These are phyloP conservation scores for Leccinum subfulvum DNA, from an alignment of 1,284 basidiomycete genomes.

Conservation along the genomic window DNA sequence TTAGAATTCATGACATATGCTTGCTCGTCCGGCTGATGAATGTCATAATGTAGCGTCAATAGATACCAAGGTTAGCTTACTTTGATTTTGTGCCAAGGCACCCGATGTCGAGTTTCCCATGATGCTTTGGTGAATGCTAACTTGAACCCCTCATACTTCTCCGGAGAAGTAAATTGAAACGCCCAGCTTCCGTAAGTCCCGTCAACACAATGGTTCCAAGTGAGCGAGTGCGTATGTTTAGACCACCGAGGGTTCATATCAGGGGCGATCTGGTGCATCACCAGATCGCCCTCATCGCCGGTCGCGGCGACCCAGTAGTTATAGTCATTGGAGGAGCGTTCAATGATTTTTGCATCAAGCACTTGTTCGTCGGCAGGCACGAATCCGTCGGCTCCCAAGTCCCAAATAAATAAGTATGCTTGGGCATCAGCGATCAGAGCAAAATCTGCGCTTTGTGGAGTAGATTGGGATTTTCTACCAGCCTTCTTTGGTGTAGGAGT, in stretches of 20 bases:
- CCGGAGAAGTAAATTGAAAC: constrained; percentile 65
- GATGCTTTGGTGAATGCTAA: constrained; percentile 67
- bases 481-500: constrained; percentile 12
- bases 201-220: constrained; percentile 78
- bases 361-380: constrained; percentile 55
- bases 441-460: constrained; percentile 19
- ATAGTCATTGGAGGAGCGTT: constrained; percentile 47
- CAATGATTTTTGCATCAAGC: constrained; percentile 68
- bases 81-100: constrained; percentile 81
- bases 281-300: constrained; percentile 47
- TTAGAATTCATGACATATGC: constrained; percentile 71
- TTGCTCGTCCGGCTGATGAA: constrained; percentile 68
- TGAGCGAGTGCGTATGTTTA: constrained; percentile 65
- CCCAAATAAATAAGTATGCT: constrained; percentile 73
- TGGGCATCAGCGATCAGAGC: constrained; percentile 42
- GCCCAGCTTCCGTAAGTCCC: constrained; percentile 79
- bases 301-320: constrained; percentile 66
- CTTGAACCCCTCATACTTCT: constrained; percentile 66
- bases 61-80: constrained; percentile 37
- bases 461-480: constrained; percentile 14
- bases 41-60: constrained; percentile 3
- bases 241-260: constrained; percentile 80
- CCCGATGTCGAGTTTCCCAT: constrained; percentile 83
- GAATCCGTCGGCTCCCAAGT: constrained; percentile 68
- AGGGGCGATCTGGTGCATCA: constrained; percentile 61